These are phyloP conservation scores for Trypanosoma cruzi DNA, from an alignment of 208 protist genomes.

Conservation along the genomic window DNA sequence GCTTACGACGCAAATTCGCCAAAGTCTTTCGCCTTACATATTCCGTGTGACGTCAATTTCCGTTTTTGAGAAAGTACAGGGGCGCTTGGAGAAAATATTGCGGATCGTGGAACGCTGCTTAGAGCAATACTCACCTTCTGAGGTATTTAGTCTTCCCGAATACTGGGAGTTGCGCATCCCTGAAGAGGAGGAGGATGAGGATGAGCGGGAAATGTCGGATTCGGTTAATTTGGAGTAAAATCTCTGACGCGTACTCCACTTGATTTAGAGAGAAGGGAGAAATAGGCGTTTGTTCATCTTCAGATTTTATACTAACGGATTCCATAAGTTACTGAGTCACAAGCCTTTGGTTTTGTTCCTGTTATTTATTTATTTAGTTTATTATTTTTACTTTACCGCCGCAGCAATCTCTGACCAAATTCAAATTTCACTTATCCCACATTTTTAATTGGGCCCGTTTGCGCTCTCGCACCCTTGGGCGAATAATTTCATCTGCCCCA, in stretches of 20 bases:
- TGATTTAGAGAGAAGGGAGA: not conserved
- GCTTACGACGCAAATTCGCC: slow-evolving; percentile 42
- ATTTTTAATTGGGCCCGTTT: too few species aligned
- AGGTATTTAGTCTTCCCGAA: slow-evolving; percentile 69
- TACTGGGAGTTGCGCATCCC: slow-evolving; percentile 64
- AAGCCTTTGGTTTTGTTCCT: not conserved
- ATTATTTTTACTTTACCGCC: too few species aligned
- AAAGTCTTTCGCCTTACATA: slow-evolving; percentile 31
- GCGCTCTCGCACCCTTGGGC: too few species aligned
- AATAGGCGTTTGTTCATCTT: not conserved
- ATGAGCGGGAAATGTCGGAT: slow-evolving; percentile 26
- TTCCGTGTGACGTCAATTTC: slow-evolving; percentile 54
- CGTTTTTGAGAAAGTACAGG: slow-evolving; percentile 53
- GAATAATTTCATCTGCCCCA: too few species aligned
- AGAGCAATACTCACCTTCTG: slow-evolving; percentile 33
- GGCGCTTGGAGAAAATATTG: slow-evolving; percentile 69
- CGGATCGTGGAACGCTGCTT: slow-evolving; percentile 55
- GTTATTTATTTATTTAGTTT: too few species aligned
- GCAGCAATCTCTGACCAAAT: too few species aligned
- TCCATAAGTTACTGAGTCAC: not conserved
- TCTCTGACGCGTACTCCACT: not conserved
- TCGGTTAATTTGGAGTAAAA: not conserved
- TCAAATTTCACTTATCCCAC: too few species aligned
- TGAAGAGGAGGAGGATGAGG: slow-evolving; percentile 54
- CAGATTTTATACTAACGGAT: not conserved